A percentile compares a stretch with the other conserved stretches of the same genome.
Evolutionary conservation across 140 eudicot species (phyloP).

Genomic region (Erigeron philadelphicus): DNA sequence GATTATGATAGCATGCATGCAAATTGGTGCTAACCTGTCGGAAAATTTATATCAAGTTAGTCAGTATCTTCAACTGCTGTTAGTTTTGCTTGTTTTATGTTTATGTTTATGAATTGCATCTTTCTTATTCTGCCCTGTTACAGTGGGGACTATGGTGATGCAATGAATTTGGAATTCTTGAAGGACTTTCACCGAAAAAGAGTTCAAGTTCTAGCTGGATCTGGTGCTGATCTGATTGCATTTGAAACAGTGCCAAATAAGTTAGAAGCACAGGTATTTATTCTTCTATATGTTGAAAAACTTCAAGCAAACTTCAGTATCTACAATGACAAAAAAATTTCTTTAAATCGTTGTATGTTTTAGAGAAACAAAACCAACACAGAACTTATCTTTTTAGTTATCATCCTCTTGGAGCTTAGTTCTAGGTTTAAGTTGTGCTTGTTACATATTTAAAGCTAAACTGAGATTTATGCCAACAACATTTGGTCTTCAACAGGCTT

Average conservation of each 20-base stretch:
- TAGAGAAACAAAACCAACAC: background rate
- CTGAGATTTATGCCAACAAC: background rate
- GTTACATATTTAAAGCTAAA: background rate
- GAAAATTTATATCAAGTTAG: background rate
- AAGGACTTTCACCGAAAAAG: conserved; percentile 77
- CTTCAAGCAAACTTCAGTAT: background rate
- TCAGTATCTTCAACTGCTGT: background rate
- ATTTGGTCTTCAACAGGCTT: conserved; percentile 46
- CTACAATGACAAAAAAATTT: no score
- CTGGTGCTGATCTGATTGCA: conserved; percentile 82
- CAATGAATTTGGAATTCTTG: conserved; percentile 46
- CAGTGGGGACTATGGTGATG: conserved; percentile 74
- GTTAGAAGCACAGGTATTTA: conserved; percentile 66
- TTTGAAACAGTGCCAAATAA: conserved; percentile 85
- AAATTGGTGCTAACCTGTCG: no score
- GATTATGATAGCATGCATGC: no score
- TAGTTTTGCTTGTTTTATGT: conserved; percentile 7
- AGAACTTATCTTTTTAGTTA: background rate
- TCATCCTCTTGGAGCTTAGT: background rate
- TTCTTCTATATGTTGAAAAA: background rate
- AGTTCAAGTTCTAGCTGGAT: conserved; percentile 71
- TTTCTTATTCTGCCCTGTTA: conserved; percentile 4
- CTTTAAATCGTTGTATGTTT: background rate
- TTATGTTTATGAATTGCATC: conserved; percentile 10
- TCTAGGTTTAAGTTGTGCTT: background rate